These are phyloP conservation scores for Globisporangium viniferum DNA, from an alignment of 352 stramenopile genomes.

Conservation along the genomic window DNA sequence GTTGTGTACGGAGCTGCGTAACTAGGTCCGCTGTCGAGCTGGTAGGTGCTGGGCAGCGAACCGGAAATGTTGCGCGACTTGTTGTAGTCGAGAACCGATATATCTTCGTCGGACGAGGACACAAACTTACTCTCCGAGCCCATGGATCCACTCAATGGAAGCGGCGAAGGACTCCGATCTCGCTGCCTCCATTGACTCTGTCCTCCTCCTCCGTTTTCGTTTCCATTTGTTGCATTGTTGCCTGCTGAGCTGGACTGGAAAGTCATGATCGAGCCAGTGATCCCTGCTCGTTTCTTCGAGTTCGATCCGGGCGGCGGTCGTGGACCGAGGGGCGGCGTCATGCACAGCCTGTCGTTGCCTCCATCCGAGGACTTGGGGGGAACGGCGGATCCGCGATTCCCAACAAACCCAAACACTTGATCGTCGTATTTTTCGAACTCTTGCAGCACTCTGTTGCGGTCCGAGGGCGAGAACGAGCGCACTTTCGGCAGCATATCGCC, in stretches of 20 bases:
- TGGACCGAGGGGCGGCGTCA: constrained; percentile 48
- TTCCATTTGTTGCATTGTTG: constrained; percentile 8
- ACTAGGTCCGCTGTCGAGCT: constrained; percentile 41
- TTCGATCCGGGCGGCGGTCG: constrained; percentile 34
- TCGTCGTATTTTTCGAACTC: constrained; percentile 76
- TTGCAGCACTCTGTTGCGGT: constrained; percentile 39
- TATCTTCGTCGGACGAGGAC: constrained; percentile 32
- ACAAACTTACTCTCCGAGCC: constrained; percentile 35
- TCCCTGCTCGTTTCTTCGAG: constrained; percentile 37
- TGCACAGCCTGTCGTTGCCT: constrained; percentile 30
- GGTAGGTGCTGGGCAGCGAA: constrained; percentile 65
- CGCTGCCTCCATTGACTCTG: constrained; percentile 41
- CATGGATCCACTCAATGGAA: constrained; percentile 34
- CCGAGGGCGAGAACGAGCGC: constrained; percentile 42
- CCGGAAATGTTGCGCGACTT: constrained; percentile 38
- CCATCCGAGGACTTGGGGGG: constrained; percentile 40
- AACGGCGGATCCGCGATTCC: constrained; percentile 15
- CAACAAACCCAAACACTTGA: constrained; percentile 51
- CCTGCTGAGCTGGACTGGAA: constrained; percentile 36
- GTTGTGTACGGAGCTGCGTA: constrained; percentile 42
- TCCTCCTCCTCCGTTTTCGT: constrained; percentile 27
- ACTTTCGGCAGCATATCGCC: constrained; percentile 40
- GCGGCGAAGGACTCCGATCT: constrained; percentile 39
- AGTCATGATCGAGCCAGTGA: constrained; percentile 24
- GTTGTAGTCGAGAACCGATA: constrained; percentile 18